Percentiles rank a stretch among this genome's conserved stretches.
These are phyloP conservation scores for Cicer judaicum DNA, from an alignment of 306 rosid genomes.

Conservation along the genomic window DNA sequence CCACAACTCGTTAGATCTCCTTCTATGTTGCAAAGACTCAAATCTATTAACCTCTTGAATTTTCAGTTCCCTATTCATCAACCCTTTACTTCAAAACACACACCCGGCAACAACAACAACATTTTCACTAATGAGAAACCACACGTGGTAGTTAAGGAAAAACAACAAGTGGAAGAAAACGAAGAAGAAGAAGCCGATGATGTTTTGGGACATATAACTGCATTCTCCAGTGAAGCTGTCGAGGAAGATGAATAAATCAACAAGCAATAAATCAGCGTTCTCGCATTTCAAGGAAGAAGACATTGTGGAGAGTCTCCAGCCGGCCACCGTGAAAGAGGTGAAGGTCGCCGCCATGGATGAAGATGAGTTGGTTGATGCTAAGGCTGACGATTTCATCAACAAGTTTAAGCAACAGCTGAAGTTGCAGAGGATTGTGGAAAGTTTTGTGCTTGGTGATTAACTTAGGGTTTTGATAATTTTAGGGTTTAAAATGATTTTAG, in stretches of 20 bases:
- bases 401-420: conserved; percentile 79
- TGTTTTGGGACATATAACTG: conserved; percentile 50
- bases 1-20: no score
- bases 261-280: conserved; percentile 69
- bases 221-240: conserved; percentile 61
- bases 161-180: conserved; percentile 18
- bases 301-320: conserved; percentile 67
- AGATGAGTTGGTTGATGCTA: conserved; percentile 76
- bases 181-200: conserved; percentile 4
- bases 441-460: no score
- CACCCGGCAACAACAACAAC: neutral
- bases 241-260: conserved; percentile 84
- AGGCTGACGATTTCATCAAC: conserved; percentile 87
- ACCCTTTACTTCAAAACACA: conserved; percentile 33
- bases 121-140: conserved; percentile 16
- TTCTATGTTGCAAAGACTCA: no score
- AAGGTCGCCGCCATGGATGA: conserved; percentile 40
- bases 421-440: conserved; percentile 82
- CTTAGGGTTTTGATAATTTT: no score
- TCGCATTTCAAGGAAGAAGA: conserved; percentile 67
- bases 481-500: no score
- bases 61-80: no score
- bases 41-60: no score
- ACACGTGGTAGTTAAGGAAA: conserved; percentile 14
- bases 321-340: conserved; percentile 67